phyloP scores from a whole-genome alignment of 306 rosid species.

The Crataegus laevigata region DNA sequence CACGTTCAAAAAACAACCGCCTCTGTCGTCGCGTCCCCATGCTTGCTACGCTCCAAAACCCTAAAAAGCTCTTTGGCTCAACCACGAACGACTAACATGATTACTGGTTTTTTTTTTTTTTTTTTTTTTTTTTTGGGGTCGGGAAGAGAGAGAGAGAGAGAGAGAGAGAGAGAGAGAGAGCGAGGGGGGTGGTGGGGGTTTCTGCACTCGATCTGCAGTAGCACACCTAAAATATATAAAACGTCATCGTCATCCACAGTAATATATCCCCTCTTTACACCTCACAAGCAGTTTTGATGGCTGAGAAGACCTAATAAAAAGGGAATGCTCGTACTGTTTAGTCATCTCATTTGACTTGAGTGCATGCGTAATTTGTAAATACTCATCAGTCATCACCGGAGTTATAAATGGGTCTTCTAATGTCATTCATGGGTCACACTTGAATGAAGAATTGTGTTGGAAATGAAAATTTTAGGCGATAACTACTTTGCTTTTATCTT shows the following conservation, averaged over 20 bases:
- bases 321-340: background rate
- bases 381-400: too few relatives aligned
- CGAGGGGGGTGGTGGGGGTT: too few relatives aligned
- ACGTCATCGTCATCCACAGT: too few relatives aligned
- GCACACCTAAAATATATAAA: too few relatives aligned
- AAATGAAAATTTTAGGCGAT: too few relatives aligned
- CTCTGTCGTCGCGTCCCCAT: background rate
- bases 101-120: background rate
- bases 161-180: too few relatives aligned
- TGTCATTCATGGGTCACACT: too few relatives aligned
- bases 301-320: background rate
- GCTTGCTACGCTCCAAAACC: background rate
- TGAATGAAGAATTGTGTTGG: too few relatives aligned
- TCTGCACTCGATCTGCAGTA: too few relatives aligned
- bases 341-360: background rate
- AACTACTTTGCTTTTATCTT: too few relatives aligned
- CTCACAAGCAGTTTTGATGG: constrained; percentile 7
- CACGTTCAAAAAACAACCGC: background rate
- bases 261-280: background rate
- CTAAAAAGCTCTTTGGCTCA: background rate
- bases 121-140: background rate
- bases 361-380: background rate
- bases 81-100: constrained; percentile 3
- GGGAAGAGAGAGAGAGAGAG: too few relatives aligned
- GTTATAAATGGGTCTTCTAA: too few relatives aligned